Conservation (phyloP, 768 basidiomycete species). For the Boletus rubroflammeus region DNA sequence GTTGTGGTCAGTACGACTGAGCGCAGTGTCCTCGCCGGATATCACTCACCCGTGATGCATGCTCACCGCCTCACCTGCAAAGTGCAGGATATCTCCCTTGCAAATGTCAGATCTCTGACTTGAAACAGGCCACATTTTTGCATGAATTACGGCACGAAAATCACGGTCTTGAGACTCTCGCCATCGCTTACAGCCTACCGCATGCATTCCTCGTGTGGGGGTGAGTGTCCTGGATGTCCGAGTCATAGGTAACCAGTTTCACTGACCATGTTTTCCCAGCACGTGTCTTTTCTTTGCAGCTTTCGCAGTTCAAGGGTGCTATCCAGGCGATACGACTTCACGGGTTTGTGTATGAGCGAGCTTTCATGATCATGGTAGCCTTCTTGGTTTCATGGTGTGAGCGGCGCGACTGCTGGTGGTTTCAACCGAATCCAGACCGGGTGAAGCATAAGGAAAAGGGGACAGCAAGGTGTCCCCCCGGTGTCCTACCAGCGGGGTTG, state of each 20-base stretch:
- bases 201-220: conserved; percentile 58
- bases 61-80: conserved; percentile 26
- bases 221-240: conserved; percentile 39
- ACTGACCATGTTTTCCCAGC: conserved; percentile 11
- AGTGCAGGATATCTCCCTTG: conserved; percentile 1
- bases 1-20: not conserved
- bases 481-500: not conserved
- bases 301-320: conserved; percentile 24
- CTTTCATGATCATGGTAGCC: conserved; percentile 26
- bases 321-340: not conserved
- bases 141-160: conserved; percentile 18
- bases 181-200: conserved; percentile 52
- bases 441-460: not conserved
- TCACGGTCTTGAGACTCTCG: conserved; percentile 47
- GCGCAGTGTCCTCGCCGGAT: not conserved
- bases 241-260: not conserved
- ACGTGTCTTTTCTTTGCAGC: conserved; percentile 30
- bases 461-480: not conserved
- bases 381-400: conserved; percentile 42
- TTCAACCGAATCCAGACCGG: conserved; percentile 16
- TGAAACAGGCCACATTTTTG: conserved; percentile 14
- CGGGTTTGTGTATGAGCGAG: conserved; percentile 31
- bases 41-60: conserved; percentile 34
- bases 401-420: conserved; percentile 21
- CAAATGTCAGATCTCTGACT: not conserved